Base-by-base conservation (phyloP, 1,139 yeast species). In the Hemisphaericaspora xylanilytica region DNA sequence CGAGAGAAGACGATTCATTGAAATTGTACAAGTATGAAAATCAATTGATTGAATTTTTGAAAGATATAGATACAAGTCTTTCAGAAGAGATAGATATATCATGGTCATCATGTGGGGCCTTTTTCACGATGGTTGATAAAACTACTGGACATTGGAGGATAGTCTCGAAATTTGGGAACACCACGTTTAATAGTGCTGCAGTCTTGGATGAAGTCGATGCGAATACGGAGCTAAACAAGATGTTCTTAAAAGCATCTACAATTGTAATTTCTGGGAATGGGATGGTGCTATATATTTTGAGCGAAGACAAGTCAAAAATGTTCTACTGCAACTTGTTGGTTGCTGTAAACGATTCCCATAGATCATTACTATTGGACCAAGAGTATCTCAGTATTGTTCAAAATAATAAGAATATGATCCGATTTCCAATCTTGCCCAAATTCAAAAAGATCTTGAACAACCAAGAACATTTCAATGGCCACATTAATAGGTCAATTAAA, bases 61-160 rank as follows among this genome's bases (percentile, higher is more conserved):
- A 51, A 33, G 40, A 44, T 12, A 35, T 55, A n/a, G 36, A 35
- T 8, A 17, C 36, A 15, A 32, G 32, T 5, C 32, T 30, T 8
- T 36, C 31, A 20, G 33, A 35, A 6, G 31, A 38, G 9, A 41
- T 47, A 5, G 38, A 38, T 3, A 28, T 46, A 20, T 31, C 24
- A 22, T 70, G 75, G 75, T 59, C 74, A 0, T 57, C 65, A 1
- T 58, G 67, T 48, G 76, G 76, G 3, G 52, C 52, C 15, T 69
- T 60, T 41, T 63, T 69, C 40, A 46, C 52, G 2, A 22, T 59
- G 2, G 41, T 59, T 11, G 51, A 59, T 40, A 28, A 39, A 5
- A 38, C 41, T 3, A 46, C 56, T 13, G 63, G 63, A 1, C 44
- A 45, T 28, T 71, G 75, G 75, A 52, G 56, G 11, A 45, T 69